Evolutionary conservation across 495 filamentous ascomycete genomes (phyloP).

Genomic region (Thozetella sp.): DNA sequence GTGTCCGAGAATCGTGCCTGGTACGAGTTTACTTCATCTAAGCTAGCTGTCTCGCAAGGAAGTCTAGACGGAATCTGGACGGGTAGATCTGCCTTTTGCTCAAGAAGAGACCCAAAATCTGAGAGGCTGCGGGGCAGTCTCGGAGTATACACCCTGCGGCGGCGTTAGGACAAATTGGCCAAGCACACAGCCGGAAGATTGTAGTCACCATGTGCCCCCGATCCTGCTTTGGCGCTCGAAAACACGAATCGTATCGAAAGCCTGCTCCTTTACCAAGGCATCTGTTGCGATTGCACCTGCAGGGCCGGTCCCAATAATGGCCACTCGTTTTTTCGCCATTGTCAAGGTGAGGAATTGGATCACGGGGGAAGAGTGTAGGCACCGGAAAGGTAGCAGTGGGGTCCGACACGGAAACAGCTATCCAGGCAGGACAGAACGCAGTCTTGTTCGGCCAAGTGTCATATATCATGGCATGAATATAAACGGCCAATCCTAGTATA

Average conservation of each 20-base stretch:
- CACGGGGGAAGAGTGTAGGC: background rate
- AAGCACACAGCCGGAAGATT: too few species aligned
- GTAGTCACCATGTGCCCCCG: constrained; percentile 57
- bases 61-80: constrained; percentile 34
- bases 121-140: background rate
- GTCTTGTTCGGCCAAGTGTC: too few species aligned
- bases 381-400: too few species aligned
- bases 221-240: constrained; percentile 53
- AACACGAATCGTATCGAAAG: constrained; percentile 50
- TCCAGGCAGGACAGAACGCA: too few species aligned
- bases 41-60: constrained; percentile 28
- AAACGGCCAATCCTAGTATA: too few species aligned
- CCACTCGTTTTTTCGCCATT: constrained; percentile 22
- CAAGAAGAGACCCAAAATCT: background rate
- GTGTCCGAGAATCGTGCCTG: constrained; percentile 44
- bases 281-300: constrained; percentile 53
- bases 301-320: constrained; percentile 55
- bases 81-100: background rate
- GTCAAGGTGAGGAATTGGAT: background rate
- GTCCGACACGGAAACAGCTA: too few species aligned
- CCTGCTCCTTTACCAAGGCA: constrained; percentile 51
- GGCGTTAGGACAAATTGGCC: too few species aligned
- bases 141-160: constrained; percentile 8
- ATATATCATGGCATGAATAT: too few species aligned
- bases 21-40: constrained; percentile 26